Base-by-base conservation (phyloP, 177 flowering plant genomes). In the Vitis hybrid region DNA sequence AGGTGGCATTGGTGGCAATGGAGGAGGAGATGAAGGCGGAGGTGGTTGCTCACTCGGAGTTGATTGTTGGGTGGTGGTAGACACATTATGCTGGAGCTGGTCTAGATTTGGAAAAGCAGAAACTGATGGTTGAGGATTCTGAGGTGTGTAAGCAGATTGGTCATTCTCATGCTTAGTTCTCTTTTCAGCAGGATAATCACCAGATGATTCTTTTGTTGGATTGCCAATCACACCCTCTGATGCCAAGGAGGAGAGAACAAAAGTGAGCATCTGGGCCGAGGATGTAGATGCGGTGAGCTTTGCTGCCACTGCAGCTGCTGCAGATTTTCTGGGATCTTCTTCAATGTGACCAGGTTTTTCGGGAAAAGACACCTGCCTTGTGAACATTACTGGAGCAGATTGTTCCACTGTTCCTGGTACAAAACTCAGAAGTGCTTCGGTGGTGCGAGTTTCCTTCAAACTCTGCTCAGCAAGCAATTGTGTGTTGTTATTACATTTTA, bases 291-390 rank as follows among this genome's bases (percentile, higher is more conserved):
- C 90, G 2, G 94, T 84, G 16, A 93, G 90, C 81, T 89, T 91
- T n/a, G 89, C 98, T 4, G 95, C 99, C 74, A 94, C 88, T 4
- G 88, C 99, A 63, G 98, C 96, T 63, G 92, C 98, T 26, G 93
- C 91, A 63, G 97, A 87, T 81, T 94, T 94, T 22, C 91, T 71
- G 8, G 83, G 81, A 33, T 89, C 96, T 21, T 88, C 93, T 62
- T 85, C 92, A 62, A 56, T 29, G 31, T 71, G 80, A 56, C 73
- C 72, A 39, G 89, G 52, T n/a, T 77, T 82, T 71, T 77, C 87
- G 62, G 82, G 65, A 67, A 66, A 73, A 62, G 83, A 57, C 8
- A 52, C 72, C 70, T 81, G 81, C 58, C 72, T 77, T 1, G 85
- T 60, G 65, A 80, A 90, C 85, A 90, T 84, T 16, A 86, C 90